Base-by-base conservation (phyloP, 805 yeast genomes). In the Yamadazyma laniorum region DNA sequence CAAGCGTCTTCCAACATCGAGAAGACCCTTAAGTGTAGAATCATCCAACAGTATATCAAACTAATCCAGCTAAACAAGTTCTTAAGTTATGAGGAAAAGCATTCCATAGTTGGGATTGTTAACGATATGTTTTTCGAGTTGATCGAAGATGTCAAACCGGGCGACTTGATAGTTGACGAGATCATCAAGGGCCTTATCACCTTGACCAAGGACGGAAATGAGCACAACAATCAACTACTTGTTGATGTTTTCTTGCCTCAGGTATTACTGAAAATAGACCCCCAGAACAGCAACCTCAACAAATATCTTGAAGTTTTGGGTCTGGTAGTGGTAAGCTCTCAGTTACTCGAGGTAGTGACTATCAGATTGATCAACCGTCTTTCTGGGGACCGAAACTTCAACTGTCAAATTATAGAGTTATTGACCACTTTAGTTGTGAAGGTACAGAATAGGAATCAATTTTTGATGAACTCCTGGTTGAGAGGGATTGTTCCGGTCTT, bases 1-100 rank as follows among this genome's bases (percentile, higher is more conserved):
- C 75, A 82, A 54, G 73, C 83, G 0, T 72, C 85, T 0, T 79
- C 95, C 0, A 72, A 70, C 23, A 62, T 77, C 21, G 96, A 86
- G 50, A 80, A 80, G 8, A 77, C 89, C 1, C 67, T 88, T 40
- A 72, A 88, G 50, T 71, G 83, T 18, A 63, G 82, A 28, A 76
- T 93, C 1, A 65, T 85, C 19, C 77, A 77, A 37, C 85, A 84
- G 31, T 68, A 88, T 35, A 70, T 79, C 0, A 76, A 77, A 35
- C 52, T 87, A 29, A 64, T 80, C 6, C 61, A 67, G 21, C 61
- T 85, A 47, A 57, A 61, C 2, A 63, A 61, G 1, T 80, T 77
- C 46, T 59, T 88, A 33, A 58, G 59, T 12, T 45, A 50, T 3
- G 75, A 75, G 36, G 95, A 88, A 48, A 56, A 77, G 18, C 74